phyloP scores from a whole-genome alignment of 768 basidiomycete species.

The Tricholoma saponaceum region DNA sequence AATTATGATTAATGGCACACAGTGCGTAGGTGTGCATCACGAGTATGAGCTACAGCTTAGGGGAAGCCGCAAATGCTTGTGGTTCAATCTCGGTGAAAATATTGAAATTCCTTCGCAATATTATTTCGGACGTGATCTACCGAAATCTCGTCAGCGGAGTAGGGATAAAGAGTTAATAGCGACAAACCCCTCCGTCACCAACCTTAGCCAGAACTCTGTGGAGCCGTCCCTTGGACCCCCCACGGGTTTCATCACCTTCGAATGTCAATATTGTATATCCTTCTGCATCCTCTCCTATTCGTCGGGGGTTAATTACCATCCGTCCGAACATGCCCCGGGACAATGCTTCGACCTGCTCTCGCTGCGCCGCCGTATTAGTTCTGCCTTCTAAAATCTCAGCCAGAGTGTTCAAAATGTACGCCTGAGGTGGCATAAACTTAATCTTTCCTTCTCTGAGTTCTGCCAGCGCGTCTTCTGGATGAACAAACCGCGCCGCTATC shows the following conservation, averaged over 20 bases:
- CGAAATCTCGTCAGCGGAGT: slow-evolving; percentile 3
- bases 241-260: slow-evolving; percentile 68
- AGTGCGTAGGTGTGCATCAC: not conserved
- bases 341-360: slow-evolving; percentile 39
- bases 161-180: not conserved
- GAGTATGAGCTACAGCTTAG: slow-evolving; percentile 25
- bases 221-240: slow-evolving; percentile 52
- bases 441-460: slow-evolving; percentile 50
- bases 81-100: slow-evolving; percentile 52
- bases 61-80: slow-evolving; percentile 19
- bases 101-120: slow-evolving; percentile 60
- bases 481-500: slow-evolving; percentile 62
- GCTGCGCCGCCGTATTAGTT: slow-evolving; percentile 40
- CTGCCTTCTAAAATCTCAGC: slow-evolving; percentile 44
- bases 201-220: slow-evolving; percentile 54
- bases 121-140: slow-evolving; percentile 49
- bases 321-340: slow-evolving; percentile 55
- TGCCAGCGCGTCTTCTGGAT: slow-evolving; percentile 46
- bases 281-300: slow-evolving; percentile 32
- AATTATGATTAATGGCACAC: not conserved
- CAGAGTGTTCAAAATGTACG: slow-evolving; percentile 63
- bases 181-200: slow-evolving; percentile 48
- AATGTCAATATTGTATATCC: slow-evolving; percentile 53
- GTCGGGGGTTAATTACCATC: slow-evolving; percentile 55
- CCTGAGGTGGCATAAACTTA: slow-evolving; percentile 70